phyloP scores from a whole-genome alignment of 2,329 filamentous ascomycete species.

The Stylonectria norvegica region DNA sequence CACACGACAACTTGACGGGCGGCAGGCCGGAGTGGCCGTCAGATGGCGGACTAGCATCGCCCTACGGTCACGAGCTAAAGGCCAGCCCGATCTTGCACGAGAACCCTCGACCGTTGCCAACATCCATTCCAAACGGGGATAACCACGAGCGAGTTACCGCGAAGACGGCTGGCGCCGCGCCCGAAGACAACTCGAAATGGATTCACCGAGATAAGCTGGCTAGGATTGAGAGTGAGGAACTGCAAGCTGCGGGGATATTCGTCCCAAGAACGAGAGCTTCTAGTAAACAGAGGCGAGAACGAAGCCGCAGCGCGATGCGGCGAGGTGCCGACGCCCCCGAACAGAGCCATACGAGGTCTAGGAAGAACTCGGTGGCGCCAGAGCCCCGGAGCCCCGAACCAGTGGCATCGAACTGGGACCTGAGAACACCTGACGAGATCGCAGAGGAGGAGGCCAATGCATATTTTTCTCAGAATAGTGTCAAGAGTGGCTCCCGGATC shows the following conservation, averaged over 20 bases:
- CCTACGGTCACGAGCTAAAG: constrained; percentile 24
- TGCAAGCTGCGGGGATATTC: constrained; percentile 73
- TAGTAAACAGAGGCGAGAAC: constrained; percentile 44
- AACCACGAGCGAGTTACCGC: constrained; percentile 25
- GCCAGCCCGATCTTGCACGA: constrained; percentile 21
- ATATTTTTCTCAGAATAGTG: constrained; percentile 51
- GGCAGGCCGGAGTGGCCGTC: constrained; percentile 20
- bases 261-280: constrained; percentile 53
- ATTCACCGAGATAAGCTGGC: constrained; percentile 83
- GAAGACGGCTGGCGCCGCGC: constrained; percentile 24
- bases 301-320: constrained; percentile 35
- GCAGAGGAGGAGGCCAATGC: constrained; percentile 54
- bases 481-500: constrained; percentile 73
- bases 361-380: constrained; percentile 45
- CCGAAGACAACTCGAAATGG: constrained; percentile 65
- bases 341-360: constrained; percentile 28
- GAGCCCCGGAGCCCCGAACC: constrained; percentile 39
- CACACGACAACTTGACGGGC: constrained; percentile 32
- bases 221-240: constrained; percentile 74
- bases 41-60: constrained; percentile 22
- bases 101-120: constrained; percentile 13
- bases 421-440: constrained; percentile 75
- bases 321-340: constrained; percentile 33
- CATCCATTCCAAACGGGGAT: constrained; percentile 22
- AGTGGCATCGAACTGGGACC: constrained; percentile 60